These are phyloP conservation scores for Styphnolobium japonicum DNA, from an alignment of 306 rosid species.

Conservation along the genomic window DNA sequence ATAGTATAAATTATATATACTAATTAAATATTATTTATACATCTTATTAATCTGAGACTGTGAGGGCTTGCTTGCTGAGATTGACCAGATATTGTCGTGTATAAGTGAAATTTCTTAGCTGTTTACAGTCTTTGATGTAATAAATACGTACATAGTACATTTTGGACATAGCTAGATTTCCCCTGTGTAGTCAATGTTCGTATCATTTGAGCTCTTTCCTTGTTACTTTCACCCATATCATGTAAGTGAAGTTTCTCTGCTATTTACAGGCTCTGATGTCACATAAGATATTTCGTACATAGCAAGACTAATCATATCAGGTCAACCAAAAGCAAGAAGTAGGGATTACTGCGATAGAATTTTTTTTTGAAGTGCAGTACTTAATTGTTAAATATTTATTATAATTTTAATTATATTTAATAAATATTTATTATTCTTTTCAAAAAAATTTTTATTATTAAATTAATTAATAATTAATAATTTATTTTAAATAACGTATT, in stretches of 20 bases:
- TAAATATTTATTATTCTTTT: no score
- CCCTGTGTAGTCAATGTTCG: background rate
- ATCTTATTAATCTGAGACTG: background rate
- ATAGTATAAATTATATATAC: background rate
- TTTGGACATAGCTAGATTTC: no score
- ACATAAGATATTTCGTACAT: background rate
- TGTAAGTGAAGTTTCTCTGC: background rate
- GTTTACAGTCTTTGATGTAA: background rate
- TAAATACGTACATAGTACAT: background rate
- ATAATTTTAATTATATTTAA: no score
- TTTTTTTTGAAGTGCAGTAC: no score
- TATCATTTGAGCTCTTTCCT: background rate
- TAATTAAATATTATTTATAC: no score
- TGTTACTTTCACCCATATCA: background rate
- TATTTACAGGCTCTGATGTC: background rate
- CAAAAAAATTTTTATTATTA: no score
- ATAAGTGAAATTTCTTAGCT: background rate
- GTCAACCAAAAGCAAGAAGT: no score
- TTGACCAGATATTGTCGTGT: background rate
- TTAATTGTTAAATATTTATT: no score
- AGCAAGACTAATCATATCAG: no score
- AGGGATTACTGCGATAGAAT: no score
- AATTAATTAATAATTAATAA: no score
- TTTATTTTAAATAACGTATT: no score
- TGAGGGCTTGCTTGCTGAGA: background rate